Evolutionary conservation across 139 green algal species (phyloP), one percentile per base, ranked within the genome.

Genomic region (Chara braunii): DNA sequence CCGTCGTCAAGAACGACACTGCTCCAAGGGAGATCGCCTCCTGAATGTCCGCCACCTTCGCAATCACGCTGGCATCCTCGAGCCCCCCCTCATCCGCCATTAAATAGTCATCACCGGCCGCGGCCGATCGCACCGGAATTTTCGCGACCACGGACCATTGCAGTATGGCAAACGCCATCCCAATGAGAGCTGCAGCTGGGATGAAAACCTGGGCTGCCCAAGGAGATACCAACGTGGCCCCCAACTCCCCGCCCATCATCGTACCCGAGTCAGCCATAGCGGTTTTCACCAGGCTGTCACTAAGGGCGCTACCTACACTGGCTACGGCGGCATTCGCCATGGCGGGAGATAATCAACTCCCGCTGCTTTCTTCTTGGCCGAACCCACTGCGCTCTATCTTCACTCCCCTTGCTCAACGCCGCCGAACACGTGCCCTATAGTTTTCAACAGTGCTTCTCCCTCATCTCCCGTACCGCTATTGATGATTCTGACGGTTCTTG

Each of bases 1-100:
- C 89, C 26, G 92, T 97, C 28, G 78, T 79, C 14, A 99, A 77
- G 81, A 99, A 99, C 2, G 85, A 88, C 18, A 70, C 84, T 3
- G 92, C 87, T 56, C 55, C 55, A 0, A 55, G n/a, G 33, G 55
- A 18, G 23, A 64, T 64, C 26, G 55, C 55, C 32, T 54, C 3
- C 7, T 64, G 55, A 54, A 64, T 64, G 23, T 64, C 55, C 30
- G 55, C 55, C 6, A 53, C 23, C 28, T 64, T 36, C 34, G 50
- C n/a, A 3, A 24, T 37, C 28, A 64, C 55, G 18, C 18, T 26
- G 55, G 33, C 23, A 9, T 64, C 55, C 31, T 26, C 1, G 2
- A 40, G 24, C 18, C 55, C 55, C 5, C 51, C 28, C 3, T 64
- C 55, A 14, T 34, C 22, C 1, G 18, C 52, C 2, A 40, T 24